Percentiles rank a stretch among this genome's conserved stretches.
Conservation (phyloP, 2,329 filamentous ascomycete species). For the Alternaria ethzedia region DNA sequence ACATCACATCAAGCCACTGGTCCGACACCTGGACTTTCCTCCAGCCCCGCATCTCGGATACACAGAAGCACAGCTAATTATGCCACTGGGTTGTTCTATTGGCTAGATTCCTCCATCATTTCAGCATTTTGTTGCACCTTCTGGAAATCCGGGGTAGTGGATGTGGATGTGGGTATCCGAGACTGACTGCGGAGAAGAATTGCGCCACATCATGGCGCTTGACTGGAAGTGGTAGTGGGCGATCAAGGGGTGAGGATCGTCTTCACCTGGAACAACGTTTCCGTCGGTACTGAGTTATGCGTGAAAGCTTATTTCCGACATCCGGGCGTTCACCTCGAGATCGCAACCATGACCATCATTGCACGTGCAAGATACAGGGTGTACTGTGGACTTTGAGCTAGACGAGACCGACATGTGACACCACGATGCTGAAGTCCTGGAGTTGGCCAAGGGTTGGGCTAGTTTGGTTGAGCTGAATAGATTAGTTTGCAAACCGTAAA, state of each 20-base stretch:
- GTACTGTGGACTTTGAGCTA: not conserved
- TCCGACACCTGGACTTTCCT: not conserved
- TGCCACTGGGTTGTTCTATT: not conserved
- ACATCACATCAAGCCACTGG: not conserved
- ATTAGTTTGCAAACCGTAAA: not conserved
- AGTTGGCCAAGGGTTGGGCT: not conserved
- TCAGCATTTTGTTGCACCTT: not conserved
- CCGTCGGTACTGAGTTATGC: not conserved
- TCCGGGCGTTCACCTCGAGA: not conserved
- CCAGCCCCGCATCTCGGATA: not conserved
- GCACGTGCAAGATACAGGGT: not conserved
- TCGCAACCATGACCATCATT: not conserved
- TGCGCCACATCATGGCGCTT: not conserved
- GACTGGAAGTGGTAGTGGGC: not conserved
- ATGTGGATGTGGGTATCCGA: not conserved
- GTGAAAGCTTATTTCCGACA: not conserved
- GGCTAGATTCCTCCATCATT: not conserved
- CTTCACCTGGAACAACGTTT: not conserved
- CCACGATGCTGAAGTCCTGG: not conserved
- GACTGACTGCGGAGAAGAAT: not conserved
- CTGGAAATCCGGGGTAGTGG: not conserved
- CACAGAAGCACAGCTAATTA: not conserved
- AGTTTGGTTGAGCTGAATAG: not conserved
- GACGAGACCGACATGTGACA: not conserved
- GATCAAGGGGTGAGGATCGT: not conserved